phyloP scores from a whole-genome alignment of 1,284 basidiomycete species.

The Ustilago bromivora region DNA sequence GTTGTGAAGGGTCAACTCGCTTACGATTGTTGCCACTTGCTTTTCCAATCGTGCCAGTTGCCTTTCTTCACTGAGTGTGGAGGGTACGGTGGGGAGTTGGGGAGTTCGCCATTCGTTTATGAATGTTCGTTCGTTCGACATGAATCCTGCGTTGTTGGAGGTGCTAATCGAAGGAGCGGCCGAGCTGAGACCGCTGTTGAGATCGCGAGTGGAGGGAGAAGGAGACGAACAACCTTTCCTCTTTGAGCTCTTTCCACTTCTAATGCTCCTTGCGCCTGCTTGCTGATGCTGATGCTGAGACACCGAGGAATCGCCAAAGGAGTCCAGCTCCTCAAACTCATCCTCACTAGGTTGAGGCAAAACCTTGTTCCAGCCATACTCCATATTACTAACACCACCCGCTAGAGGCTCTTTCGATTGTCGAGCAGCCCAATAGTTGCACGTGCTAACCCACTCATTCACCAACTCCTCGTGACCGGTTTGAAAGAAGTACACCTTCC shows the following conservation, averaged over 20 bases:
- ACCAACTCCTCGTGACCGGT: constrained; percentile 97
- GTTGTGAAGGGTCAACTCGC: constrained; percentile 85
- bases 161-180: constrained; percentile 18
- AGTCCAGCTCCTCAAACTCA: constrained; percentile 73
- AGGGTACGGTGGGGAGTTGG: constrained; percentile 82
- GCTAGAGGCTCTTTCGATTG: constrained; percentile 91
- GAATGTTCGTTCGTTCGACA: constrained; percentile 76
- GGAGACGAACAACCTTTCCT: constrained; percentile 10
- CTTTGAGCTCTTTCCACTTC: constrained; percentile 28
- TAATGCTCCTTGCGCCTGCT: constrained; percentile 39
- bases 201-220: background rate
- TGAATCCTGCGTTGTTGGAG: constrained; percentile 11
- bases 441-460: constrained; percentile 96
- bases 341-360: constrained; percentile 34
- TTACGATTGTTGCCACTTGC: constrained; percentile 74
- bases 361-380: constrained; percentile 94
- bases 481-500: constrained; percentile 94
- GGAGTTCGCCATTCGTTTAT: constrained; percentile 96
- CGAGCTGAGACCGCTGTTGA: background rate
- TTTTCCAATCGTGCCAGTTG: constrained; percentile 72
- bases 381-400: constrained; percentile 97
- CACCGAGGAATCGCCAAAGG: background rate
- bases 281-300: constrained; percentile 1
- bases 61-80: constrained; percentile 87
- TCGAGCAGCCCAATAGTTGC: constrained; percentile 98